Evolutionary conservation across 2,329 filamentous ascomycete genomes (phyloP).

Genomic region (Fusarium acutatum): DNA sequence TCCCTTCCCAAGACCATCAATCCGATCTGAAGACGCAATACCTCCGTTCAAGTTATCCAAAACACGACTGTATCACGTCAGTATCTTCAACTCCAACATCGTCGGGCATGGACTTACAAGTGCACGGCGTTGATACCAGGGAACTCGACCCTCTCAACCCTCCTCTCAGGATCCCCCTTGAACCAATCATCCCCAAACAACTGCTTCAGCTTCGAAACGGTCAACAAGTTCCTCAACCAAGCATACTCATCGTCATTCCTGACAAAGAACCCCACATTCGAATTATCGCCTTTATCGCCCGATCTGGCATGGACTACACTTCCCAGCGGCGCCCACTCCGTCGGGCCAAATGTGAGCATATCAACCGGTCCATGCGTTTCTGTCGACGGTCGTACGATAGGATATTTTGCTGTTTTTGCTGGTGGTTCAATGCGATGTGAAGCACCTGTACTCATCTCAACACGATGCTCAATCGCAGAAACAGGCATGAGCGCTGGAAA

Average conservation of each 20-base stretch:
- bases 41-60: conserved; percentile 57
- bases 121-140: conserved; percentile 45
- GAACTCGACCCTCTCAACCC: conserved; percentile 57
- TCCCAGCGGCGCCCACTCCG: conserved; percentile 41
- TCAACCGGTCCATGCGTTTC: conserved; percentile 41
- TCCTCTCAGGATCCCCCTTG: conserved; percentile 41
- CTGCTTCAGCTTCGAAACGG: conserved; percentile 47
- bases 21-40: conserved; percentile 52
- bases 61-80: conserved; percentile 40
- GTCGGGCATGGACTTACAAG: conserved; percentile 22
- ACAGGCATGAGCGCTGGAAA: conserved; percentile 49
- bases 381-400: conserved; percentile 36
- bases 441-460: conserved; percentile 37
- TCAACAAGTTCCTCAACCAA: conserved; percentile 55
- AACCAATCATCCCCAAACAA: conserved; percentile 51
- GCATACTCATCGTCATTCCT: conserved; percentile 54
- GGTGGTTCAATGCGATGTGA: conserved; percentile 33
- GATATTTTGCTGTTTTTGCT: conserved; percentile 31
- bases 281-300: conserved; percentile 55
- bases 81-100: not conserved
- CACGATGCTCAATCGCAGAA: conserved; percentile 41
- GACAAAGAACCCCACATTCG: conserved; percentile 58
- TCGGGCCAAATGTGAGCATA: conserved; percentile 40
- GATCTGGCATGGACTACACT: conserved; percentile 45
- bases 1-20: conserved; percentile 58